These are phyloP conservation scores for Ceratocystis ficicola DNA, from an alignment of 2,329 filamentous ascomycete genomes.

Conservation along the genomic window DNA sequence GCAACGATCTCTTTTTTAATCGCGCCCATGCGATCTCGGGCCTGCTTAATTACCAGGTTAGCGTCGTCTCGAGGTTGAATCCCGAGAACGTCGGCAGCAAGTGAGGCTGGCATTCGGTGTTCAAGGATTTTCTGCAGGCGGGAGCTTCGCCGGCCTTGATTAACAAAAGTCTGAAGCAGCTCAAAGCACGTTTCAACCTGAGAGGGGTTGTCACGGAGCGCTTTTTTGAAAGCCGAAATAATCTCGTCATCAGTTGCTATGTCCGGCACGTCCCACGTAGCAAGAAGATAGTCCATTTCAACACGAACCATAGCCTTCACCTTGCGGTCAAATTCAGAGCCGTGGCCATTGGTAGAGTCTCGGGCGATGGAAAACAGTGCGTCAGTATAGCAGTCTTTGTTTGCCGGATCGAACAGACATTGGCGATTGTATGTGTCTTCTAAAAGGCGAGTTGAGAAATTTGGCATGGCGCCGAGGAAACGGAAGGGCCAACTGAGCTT, in stretches of 20 bases:
- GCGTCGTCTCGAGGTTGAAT: conserved; percentile 13
- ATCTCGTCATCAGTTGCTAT: conserved; percentile 24
- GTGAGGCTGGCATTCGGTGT: conserved; percentile 20
- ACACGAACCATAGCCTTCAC: conserved; percentile 21
- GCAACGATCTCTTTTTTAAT: conserved; percentile 23
- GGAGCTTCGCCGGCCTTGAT: conserved; percentile 22
- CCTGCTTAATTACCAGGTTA: conserved; percentile 19
- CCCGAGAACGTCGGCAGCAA: conserved; percentile 22
- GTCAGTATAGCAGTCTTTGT: conserved; percentile 23
- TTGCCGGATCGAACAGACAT: conserved; percentile 14
- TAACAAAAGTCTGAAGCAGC: conserved; percentile 24
- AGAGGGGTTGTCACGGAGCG: conserved; percentile 24
- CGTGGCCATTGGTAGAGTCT: conserved; percentile 19
- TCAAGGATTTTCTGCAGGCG: conserved; percentile 20
- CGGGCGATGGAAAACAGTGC: conserved; percentile 22
- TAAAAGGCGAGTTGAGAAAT: conserved; percentile 23
- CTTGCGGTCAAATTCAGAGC: conserved; percentile 20
- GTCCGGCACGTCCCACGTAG: conserved; percentile 23
- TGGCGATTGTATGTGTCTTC: conserved; percentile 23
- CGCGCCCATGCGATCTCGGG: conserved; percentile 15
- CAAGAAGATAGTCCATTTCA: conserved; percentile 23
- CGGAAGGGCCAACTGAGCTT: conserved; percentile 22
- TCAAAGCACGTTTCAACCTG: conserved; percentile 24
- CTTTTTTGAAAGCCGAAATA: conserved; percentile 24
- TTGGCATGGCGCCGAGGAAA: conserved; percentile 31